Evolutionary conservation across 352 stramenopile species (phyloP).

Genomic region (Phytopythium delawarense): DNA sequence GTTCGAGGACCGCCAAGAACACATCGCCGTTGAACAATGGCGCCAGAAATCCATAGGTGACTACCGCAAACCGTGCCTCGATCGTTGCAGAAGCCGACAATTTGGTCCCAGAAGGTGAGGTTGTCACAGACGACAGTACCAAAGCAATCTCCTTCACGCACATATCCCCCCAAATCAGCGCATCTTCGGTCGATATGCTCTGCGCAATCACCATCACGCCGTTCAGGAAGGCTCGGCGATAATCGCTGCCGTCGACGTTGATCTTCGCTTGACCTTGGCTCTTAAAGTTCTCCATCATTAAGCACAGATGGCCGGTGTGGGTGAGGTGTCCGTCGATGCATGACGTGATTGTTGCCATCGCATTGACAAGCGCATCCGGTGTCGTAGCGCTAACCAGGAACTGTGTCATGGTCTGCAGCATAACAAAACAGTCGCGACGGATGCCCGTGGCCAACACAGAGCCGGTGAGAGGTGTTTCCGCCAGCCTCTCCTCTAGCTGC

Average conservation of each 20-base stretch:
- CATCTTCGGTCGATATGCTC: conserved; percentile 25
- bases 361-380: not conserved
- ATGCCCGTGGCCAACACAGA: not conserved
- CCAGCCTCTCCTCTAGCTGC: not conserved
- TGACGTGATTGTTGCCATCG: not conserved
- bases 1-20: conserved; percentile 46
- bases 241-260: not conserved
- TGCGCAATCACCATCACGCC: conserved; percentile 16
- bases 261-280: not conserved
- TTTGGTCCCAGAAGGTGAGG: not conserved
- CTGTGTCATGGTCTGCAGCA: not conserved
- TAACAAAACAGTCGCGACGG: not conserved
- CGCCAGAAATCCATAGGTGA: conserved; percentile 41
- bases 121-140: conserved; percentile 25
- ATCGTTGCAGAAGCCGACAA: not conserved
- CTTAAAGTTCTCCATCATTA: not conserved
- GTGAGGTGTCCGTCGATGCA: not conserved
- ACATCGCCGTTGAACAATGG: conserved; percentile 57
- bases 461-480: not conserved
- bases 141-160: conserved; percentile 56
- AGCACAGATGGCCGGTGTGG: not conserved
- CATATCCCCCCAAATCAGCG: conserved; percentile 42
- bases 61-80: conserved; percentile 46
- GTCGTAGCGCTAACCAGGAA: not conserved
- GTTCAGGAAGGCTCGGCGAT: not conserved